These are phyloP conservation scores for Neocallimastix lanati DNA, from an alignment of 192 early-diverging fungal species.

Conservation along the genomic window DNA sequence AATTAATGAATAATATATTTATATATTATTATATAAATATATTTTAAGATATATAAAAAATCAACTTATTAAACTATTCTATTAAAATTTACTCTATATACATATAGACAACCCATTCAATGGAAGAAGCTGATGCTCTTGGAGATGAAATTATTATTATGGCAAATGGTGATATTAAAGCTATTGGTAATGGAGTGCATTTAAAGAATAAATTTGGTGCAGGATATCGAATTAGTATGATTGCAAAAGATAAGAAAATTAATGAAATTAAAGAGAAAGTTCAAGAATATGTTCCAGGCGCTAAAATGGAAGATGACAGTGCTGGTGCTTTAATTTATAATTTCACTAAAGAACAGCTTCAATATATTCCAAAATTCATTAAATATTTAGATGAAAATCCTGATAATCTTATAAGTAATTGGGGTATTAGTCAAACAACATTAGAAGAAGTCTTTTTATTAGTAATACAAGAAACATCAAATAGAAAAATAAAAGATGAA, in stretches of 20 bases:
- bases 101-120: constrained; percentile 49
- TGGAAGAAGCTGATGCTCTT: constrained; percentile 50
- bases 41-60: background rate
- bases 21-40: background rate
- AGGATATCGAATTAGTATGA: constrained; percentile 37
- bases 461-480: background rate
- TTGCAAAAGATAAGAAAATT: background rate
- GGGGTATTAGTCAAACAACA: background rate
- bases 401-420: constrained; percentile 1
- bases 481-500: background rate
- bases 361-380: constrained; percentile 2
- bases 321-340: constrained; percentile 4
- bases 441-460: background rate
- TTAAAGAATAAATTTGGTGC: constrained; percentile 56
- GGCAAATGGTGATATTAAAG: constrained; percentile 38
- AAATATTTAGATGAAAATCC: constrained; percentile 4
- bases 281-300: background rate
- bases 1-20: background rate
- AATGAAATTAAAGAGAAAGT: background rate
- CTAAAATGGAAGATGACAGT: constrained; percentile 3
- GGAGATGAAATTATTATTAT: constrained; percentile 48
- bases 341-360: background rate
- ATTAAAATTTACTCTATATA: too few species aligned
- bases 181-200: constrained; percentile 38
- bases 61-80: constrained; percentile 5